These are phyloP conservation scores for Stephania japonica DNA, from an alignment of 164 flowering plant species.

Conservation along the genomic window DNA sequence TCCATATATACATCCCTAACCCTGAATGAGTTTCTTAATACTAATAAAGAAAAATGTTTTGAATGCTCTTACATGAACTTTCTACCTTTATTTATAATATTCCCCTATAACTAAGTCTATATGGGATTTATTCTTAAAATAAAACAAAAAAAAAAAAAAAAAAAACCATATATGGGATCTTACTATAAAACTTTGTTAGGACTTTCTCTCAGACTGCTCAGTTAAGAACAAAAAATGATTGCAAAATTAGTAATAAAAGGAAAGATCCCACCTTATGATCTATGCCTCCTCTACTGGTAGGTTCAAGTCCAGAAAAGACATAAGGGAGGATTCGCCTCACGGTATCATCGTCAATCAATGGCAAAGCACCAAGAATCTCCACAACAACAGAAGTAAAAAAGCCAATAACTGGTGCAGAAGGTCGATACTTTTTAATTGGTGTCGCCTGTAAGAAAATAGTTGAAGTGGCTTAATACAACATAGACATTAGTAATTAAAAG, in stretches of 20 bases:
- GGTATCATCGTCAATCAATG: conserved; percentile 38
- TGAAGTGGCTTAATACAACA: not conserved
- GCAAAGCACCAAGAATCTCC: conserved; percentile 57
- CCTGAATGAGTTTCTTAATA: too few species aligned
- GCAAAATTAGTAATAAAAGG: not conserved
- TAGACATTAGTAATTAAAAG: not conserved
- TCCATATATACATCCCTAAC: too few species aligned
- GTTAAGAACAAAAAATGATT: too few species aligned
- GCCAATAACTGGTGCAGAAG: conserved; percentile 46
- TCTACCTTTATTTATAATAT: too few species aligned
- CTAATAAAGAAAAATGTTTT: too few species aligned
- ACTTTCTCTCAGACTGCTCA: too few species aligned
- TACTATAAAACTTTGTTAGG: too few species aligned
- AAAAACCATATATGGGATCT: too few species aligned
- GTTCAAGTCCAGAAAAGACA: conserved; percentile 53
- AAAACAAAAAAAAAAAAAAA: too few species aligned
- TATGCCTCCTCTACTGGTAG: conserved; percentile 31
- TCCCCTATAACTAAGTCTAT: too few species aligned
- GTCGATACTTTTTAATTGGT: conserved; percentile 50
- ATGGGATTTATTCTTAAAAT: too few species aligned
- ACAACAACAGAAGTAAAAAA: conserved; percentile 76
- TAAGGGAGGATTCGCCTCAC: conserved; percentile 65
- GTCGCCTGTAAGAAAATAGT: conserved; percentile 41
- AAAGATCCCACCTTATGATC: conserved; percentile 57
- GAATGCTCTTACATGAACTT: too few species aligned